Base-by-base conservation (phyloP, 2,329 filamentous ascomycete species). In the Capronia americana region DNA sequence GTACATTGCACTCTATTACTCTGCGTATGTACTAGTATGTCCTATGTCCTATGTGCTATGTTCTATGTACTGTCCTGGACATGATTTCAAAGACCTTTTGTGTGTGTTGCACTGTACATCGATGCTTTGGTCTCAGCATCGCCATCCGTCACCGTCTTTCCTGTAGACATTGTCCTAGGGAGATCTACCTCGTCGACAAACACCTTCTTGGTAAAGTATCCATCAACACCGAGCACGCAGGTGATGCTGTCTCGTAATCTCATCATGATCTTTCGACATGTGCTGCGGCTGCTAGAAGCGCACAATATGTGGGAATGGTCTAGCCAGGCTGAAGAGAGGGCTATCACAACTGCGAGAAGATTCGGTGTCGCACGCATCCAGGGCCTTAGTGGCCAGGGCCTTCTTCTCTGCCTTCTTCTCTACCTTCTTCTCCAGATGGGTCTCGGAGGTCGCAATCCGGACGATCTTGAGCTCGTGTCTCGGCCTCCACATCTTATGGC, bases 401-500 rank as follows among this genome's bases (percentile, higher is more conserved):
- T 26, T 10, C 20, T n/a, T 4, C 20, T 50, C 46, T 10, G 46
- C 20, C 20, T 26, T n/a, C n/a, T n/a, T 10, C 8, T 50, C 46
- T n/a, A n/a, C n/a, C n/a, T n/a, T n/a, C n/a, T n/a, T 10, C 8
- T 50, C 46, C 17, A 20, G 6, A 23, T 20, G 6, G 17, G 6
- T 20, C 20, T 12, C 10, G 8, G 20, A 28, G 14, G 48, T 28
- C 10, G 11, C 20, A 26, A 7, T 26, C 20, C 24, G 10, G 20
- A 51, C 48, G 7, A 51, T 28, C 20, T 51, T 51, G 20, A 51
- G 48, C 10, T 23, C 6, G 23, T 51, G 48, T 51, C 23, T 51
- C 10, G 48, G 48, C 48, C 24, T 51, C 48, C 48, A 51, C 48
- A 51, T 12, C 24, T 51, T 51, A 10, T 51, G 48, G 23, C 48